Evolutionary conservation across 1,284 basidiomycete species (phyloP).

Genomic region (Tylopilus sp.): DNA sequence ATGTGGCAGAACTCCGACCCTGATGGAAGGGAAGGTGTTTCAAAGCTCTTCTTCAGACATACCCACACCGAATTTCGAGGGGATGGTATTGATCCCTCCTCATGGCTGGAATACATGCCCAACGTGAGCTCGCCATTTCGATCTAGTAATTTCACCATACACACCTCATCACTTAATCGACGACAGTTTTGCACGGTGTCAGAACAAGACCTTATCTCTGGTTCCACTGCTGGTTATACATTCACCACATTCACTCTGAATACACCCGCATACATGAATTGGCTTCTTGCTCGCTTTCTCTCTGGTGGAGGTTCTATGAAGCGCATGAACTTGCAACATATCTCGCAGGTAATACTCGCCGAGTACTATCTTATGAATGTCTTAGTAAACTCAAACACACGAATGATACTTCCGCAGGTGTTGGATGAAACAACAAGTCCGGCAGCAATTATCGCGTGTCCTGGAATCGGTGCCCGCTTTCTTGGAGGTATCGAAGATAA

Average conservation of each 20-base stretch:
- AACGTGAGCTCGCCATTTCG: constrained; percentile 44
- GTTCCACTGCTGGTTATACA: constrained; percentile 47
- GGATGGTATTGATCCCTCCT: constrained; percentile 41
- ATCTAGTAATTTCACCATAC: neutral
- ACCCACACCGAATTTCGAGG: constrained; percentile 59
- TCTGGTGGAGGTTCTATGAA: constrained; percentile 57
- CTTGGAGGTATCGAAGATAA: constrained; percentile 79
- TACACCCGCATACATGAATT: constrained; percentile 64
- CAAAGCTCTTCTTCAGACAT: constrained; percentile 61
- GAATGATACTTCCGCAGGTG: constrained; percentile 11
- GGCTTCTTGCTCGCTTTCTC: constrained; percentile 63
- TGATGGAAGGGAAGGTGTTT: constrained; percentile 50
- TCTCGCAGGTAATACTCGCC: constrained; percentile 48
- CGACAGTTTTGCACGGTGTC: constrained; percentile 51
- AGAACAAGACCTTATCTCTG: constrained; percentile 43
- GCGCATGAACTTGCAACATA: constrained; percentile 60
- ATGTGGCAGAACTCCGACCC: constrained; percentile 71
- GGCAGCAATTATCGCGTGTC: constrained; percentile 60
- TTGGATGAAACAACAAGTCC: constrained; percentile 24
- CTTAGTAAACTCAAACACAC: neutral
- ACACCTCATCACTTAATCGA: neutral
- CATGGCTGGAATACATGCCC: constrained; percentile 59
- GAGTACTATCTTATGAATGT: neutral
- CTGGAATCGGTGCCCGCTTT: constrained; percentile 61
- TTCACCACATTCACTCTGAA: constrained; percentile 73